Conservation (phyloP, 345 rosid species). For the Bruguiera parviflora region DNA sequence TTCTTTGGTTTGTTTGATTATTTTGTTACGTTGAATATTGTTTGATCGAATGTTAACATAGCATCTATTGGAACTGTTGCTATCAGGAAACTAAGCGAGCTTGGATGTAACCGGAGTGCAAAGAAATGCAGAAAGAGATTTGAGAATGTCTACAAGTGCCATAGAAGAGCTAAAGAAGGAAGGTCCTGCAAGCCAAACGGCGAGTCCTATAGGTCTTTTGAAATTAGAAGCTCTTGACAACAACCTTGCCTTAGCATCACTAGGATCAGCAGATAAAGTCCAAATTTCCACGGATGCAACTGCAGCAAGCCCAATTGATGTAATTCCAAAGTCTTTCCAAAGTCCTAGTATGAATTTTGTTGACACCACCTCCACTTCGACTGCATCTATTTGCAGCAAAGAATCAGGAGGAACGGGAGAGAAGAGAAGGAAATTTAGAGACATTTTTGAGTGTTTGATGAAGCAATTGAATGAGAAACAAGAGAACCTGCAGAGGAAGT, state of each 20-base stretch:
- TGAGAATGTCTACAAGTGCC: slow-evolving; percentile 31
- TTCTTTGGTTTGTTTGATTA: neutral
- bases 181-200: slow-evolving; percentile 22
- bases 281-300: neutral
- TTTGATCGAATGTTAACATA: slow-evolving; percentile 2
- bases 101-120: slow-evolving; percentile 30
- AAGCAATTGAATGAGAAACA: slow-evolving; percentile 27
- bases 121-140: slow-evolving; percentile 36
- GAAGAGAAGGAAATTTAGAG: slow-evolving; percentile 17
- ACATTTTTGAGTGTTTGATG: slow-evolving; percentile 27
- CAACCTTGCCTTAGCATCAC: neutral
- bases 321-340: slow-evolving; percentile 13
- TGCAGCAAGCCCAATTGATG: slow-evolving; percentile 12
- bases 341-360: slow-evolving; percentile 13
- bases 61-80: slow-evolving; percentile 9
- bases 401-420: slow-evolving; percentile 23
- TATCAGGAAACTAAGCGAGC: slow-evolving; percentile 28
- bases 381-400: slow-evolving; percentile 22
- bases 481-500: slow-evolving; percentile 27
- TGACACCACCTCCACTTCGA: slow-evolving; percentile 20
- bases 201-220: slow-evolving; percentile 26
- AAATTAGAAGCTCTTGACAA: slow-evolving; percentile 29
- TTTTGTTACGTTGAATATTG: slow-evolving; percentile 8
- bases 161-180: slow-evolving; percentile 34
- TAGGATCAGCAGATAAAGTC: slow-evolving; percentile 15